phyloP scores from a whole-genome alignment of 2,329 filamentous ascomycete species.

The Sporothrix pallida region DNA sequence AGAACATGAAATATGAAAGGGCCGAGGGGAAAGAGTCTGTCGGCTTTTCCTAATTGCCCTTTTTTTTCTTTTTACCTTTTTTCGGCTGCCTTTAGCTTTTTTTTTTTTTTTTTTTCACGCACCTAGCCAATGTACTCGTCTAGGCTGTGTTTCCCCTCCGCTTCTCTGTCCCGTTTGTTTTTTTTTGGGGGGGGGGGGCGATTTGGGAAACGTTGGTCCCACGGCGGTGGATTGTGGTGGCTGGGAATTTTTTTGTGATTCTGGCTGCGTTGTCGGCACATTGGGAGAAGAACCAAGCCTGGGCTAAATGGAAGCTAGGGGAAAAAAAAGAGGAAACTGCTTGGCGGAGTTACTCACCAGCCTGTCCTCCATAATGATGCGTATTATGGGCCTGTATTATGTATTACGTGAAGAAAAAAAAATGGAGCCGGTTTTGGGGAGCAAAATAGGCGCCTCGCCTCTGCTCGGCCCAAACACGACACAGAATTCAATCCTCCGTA shows the following conservation, averaged over 20 bases:
- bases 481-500: not conserved
- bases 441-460: not conserved
- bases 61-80: conserved; percentile 13
- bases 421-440: not conserved
- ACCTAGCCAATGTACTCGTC: too few relatives aligned
- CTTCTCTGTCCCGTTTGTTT: not conserved
- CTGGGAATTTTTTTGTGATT: conserved; percentile 29
- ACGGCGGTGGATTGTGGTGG: conserved; percentile 14
- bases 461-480: conserved; percentile 2
- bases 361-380: too few relatives aligned
- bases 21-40: too few relatives aligned
- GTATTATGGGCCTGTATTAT: too few relatives aligned
- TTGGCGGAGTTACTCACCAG: too few relatives aligned
- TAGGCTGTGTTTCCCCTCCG: not conserved
- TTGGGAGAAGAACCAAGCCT: conserved; percentile 1
- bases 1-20: too few relatives aligned
- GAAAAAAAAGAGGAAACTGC: not conserved
- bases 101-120: too few relatives aligned
- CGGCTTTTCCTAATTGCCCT: too few relatives aligned
- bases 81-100: not conserved
- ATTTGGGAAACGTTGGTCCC: too few relatives aligned
- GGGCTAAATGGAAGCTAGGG: not conserved
- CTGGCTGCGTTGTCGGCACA: conserved; percentile 33
- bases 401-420: not conserved
- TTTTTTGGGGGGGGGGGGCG: not conserved